phyloP scores from a whole-genome alignment of 495 filamentous ascomycete species.

The Monascus purpureus region DNA sequence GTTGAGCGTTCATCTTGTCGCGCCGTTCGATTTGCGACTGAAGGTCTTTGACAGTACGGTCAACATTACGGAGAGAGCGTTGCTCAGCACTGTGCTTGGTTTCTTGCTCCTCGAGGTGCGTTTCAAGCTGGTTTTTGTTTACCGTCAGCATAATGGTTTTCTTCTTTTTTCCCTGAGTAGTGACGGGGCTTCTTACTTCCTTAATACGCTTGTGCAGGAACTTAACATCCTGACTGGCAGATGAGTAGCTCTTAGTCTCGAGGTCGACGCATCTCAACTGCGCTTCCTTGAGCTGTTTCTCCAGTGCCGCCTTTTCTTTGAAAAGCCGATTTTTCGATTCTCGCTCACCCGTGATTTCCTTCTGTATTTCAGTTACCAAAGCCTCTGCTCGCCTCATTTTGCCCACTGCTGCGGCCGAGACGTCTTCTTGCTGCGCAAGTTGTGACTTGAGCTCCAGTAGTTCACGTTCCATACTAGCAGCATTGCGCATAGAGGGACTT shows the following conservation, averaged over 20 bases:
- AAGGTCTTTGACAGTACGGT: conserved; percentile 87
- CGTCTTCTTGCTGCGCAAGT: conserved; percentile 87
- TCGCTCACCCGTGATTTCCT: conserved; percentile 83
- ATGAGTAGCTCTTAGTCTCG: conserved; percentile 94
- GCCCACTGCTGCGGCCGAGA: conserved; percentile 81
- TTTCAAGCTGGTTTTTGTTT: conserved; percentile 55
- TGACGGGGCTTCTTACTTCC: conserved; percentile 49
- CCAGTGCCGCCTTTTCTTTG: conserved; percentile 82
- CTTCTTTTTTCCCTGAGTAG: background rate
- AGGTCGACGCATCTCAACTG: conserved; percentile 83
- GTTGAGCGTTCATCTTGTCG: conserved; percentile 67
- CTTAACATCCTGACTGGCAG: conserved; percentile 82
- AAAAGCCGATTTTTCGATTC: conserved; percentile 72
- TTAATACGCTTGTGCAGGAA: conserved; percentile 92
- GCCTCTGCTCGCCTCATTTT: conserved; percentile 98
- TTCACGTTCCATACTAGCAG: conserved; percentile 78
- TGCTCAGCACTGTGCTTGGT: conserved; percentile 60
- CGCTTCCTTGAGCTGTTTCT: conserved; percentile 83
- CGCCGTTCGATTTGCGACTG: conserved; percentile 84
- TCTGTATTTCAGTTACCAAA: conserved; percentile 76
- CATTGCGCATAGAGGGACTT: conserved; percentile 81
- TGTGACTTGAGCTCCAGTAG: conserved; percentile 80
- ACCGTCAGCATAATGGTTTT: conserved; percentile 6
- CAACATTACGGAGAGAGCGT: conserved; percentile 80
- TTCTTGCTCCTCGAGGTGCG: conserved; percentile 78